Evolutionary conservation across 306 rosid species (phyloP).

Genomic region (Trichosanthes cucumerina): DNA sequence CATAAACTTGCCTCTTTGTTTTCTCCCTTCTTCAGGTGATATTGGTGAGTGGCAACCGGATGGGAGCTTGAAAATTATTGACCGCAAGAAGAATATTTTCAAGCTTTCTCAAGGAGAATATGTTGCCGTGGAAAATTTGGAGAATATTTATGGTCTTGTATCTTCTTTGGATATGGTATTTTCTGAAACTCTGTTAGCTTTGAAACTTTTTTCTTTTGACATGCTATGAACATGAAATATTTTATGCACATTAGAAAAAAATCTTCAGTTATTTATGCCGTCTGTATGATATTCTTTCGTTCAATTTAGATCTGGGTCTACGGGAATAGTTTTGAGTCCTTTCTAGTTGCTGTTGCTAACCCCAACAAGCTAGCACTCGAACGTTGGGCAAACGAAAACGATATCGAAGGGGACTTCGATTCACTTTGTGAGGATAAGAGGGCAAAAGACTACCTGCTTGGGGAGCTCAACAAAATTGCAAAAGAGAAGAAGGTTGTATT

Average conservation of each 20-base stretch:
- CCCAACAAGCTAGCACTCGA: conserved; percentile 62
- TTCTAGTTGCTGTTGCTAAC: conserved; percentile 77
- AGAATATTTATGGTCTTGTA: conserved; percentile 64
- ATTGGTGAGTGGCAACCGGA: conserved; percentile 93
- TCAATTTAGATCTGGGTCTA: conserved; percentile 78
- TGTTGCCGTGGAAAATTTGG: conserved; percentile 98
- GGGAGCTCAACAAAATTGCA: conserved; percentile 54
- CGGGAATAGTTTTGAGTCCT: conserved; percentile 94
- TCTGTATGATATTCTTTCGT: neutral
- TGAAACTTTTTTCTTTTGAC: neutral
- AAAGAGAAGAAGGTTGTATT: conserved; percentile 77
- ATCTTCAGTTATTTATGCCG: neutral
- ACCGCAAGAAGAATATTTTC: conserved; percentile 96
- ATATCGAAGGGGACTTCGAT: conserved; percentile 49
- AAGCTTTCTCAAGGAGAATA: conserved; percentile 99
- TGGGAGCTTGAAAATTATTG: conserved; percentile 94
- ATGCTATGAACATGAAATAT: neutral
- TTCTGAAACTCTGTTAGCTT: neutral
- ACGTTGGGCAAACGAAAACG: conserved; percentile 75
- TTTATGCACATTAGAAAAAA: neutral
- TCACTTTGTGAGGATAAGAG: conserved; percentile 59
- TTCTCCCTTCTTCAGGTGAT: conserved; percentile 55
- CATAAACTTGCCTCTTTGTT: neutral
- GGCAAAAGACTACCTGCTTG: conserved; percentile 57
- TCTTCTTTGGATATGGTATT: conserved; percentile 68